Base-by-base conservation (phyloP, 2,329 filamentous ascomycete species). In the Hymenoscyphus linearis region DNA sequence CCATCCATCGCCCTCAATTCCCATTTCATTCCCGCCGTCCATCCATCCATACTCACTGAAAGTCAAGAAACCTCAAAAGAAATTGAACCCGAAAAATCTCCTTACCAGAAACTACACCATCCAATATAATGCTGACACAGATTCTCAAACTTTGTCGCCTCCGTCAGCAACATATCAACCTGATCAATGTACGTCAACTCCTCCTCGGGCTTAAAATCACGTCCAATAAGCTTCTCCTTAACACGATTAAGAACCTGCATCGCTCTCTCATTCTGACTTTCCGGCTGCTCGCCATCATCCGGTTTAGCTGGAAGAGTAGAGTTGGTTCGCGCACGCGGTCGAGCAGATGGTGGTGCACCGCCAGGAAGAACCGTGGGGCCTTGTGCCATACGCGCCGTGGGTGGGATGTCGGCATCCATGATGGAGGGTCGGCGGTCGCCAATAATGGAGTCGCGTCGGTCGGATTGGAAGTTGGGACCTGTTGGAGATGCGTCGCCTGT, bases 71-170 rank as follows among this genome's bases (percentile, higher is more conserved):
- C 6, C 31, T 31, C 31, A 31, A 31, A 4, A 31, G 31, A 31
- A 5, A 31, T 4, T 9, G 31, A 31, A 31, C 6, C 10, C 10
- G 31, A n/a, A n/a, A n/a, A n/a, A n/a, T n/a, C n/a, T n/a, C n/a
- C n/a, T 13, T 53, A 98, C 93, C 93, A 98, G 82, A 97, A 98
- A 76, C 91, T 96, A 77, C 93, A 98, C 93, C 93, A 98, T 66
- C 95, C 95, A 70, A 98, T 96, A 75, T 97, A 99, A 79, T 98
- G 95, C 80, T 98, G 95, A 74, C 95, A 99, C 64, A 99, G 79
- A 74, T 98, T 98, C 82, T 98, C 95, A 69, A 98, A 80, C 72
- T 95, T 97, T 6, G 95, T 99, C 25, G 95, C 95, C 79, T 99
- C 93, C 64, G 89, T 88, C 69, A 99, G 89, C 70, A 99, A 79